A percentile compares a stretch with the other conserved stretches of the same genome.
Evolutionary conservation across 1,284 basidiomycete genomes (phyloP).

Genomic region (Rhodotorula sp.): DNA sequence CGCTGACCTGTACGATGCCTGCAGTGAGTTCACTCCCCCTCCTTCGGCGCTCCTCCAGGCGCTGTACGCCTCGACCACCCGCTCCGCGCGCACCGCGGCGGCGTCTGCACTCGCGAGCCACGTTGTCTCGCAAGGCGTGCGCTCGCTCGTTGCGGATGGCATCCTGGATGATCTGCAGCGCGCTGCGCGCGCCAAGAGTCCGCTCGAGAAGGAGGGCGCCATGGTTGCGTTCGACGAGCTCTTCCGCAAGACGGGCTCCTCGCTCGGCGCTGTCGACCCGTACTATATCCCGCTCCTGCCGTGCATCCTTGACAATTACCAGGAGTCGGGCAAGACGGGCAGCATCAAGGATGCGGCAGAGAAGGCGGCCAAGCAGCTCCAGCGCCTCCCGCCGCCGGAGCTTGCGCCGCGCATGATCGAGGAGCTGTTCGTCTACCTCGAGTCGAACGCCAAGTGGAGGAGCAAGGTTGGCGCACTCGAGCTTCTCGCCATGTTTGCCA

Average conservation of each 20-base stretch:
- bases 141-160: slow-evolving; percentile 48
- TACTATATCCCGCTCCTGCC: slow-evolving; percentile 78
- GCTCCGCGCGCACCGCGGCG: slow-evolving; percentile 44
- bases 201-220: slow-evolving; percentile 76
- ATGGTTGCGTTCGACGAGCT: slow-evolving; percentile 59
- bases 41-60: slow-evolving; percentile 47
- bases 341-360: slow-evolving; percentile 81
- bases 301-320: slow-evolving; percentile 78
- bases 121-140: slow-evolving; percentile 50
- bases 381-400: slow-evolving; percentile 83
- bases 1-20: not conserved
- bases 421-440: slow-evolving; percentile 70
- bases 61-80: slow-evolving; percentile 43
- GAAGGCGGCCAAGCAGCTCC: slow-evolving; percentile 77
- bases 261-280: slow-evolving; percentile 76
- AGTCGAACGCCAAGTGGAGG: slow-evolving; percentile 83
- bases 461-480: slow-evolving; percentile 93
- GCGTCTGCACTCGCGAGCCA: slow-evolving; percentile 52
- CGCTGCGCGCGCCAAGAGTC: slow-evolving; percentile 88
- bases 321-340: slow-evolving; percentile 74
- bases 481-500: slow-evolving; percentile 48
- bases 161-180: slow-evolving; percentile 52
- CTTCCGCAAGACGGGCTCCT: slow-evolving; percentile 63
- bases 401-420: slow-evolving; percentile 71
- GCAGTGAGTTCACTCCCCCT: slow-evolving; percentile 20